Base-by-base conservation (phyloP, 805 yeast species). In the Saturnispora halmiae region DNA sequence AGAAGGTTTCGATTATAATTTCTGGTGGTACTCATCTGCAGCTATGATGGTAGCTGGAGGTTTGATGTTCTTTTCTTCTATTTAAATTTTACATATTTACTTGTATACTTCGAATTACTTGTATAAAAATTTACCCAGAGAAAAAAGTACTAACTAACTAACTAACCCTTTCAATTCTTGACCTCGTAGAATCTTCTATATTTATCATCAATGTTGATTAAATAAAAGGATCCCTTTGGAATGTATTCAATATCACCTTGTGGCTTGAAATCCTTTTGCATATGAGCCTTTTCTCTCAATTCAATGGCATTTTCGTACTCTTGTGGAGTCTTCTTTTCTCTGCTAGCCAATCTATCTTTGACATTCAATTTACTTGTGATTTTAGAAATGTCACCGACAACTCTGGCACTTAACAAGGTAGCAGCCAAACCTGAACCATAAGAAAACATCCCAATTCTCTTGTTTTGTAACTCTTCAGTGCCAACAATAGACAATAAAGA, bases 361-460 rank as follows among this genome's bases (percentile, higher is more conserved):
- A 92, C 67, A 63, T 82, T 73, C 56, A 90, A 74, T 43, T 67
- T 70, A 49, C 73, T 61, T 48, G 73, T 73, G 49, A 88, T 81
- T 46, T 71, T 52, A 22, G 82, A 65, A 46, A 88, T 69, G 64
- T 92, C 97, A 44, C 94, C 95, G 48, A 70, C 74, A 47, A 92
- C 84, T 47, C 67, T 74, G 50, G 79, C 77, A 33, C 95, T 81
- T 67, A 76, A 83, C 64, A 92, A 69, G 30, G 95, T 77, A 14
- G 97, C 73, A 34, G 99, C 99, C 48, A 92, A 75, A 58, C 99
- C 99, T 13, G 97, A 90, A 52, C 99, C 99, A 64, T 92, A 92
- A 16, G 98, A 92, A 71, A 88, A 92, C 54, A 88, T 61, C 53
- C 95, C 94, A 56, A 92, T 72, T 64, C 96, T 77, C 71, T 87